phyloP scores from a whole-genome alignment of 768 basidiomycete species.

The Peribolospora kevripleyi region DNA sequence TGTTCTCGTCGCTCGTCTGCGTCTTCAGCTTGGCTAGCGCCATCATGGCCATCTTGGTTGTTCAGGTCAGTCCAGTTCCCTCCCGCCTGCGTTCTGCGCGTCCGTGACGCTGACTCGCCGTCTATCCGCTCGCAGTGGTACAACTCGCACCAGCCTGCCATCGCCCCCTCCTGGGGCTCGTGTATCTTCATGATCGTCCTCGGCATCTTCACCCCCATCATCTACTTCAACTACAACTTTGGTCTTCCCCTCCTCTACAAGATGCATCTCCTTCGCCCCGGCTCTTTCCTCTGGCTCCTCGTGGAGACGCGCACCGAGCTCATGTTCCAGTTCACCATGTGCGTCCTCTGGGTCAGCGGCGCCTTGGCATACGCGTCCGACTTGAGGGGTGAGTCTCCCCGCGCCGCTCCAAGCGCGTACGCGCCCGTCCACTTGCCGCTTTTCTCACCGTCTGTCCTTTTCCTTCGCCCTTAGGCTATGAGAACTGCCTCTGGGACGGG shows the following conservation, averaged over 20 bases:
- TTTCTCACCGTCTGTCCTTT: no score
- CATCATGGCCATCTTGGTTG: no score
- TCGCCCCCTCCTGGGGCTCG: constrained; percentile 9
- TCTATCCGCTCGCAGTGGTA: constrained; percentile 1
- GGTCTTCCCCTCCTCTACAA: constrained; percentile 4
- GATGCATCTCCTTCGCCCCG: background rate
- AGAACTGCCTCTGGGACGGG: constrained; percentile 10
- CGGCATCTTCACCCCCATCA: constrained; percentile 5
- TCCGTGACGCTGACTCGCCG: no score
- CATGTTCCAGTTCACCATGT: constrained; percentile 1
- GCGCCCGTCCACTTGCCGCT: no score
- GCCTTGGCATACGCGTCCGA: constrained; percentile 7
- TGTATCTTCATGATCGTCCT: constrained; percentile 9
- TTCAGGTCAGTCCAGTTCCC: no score
- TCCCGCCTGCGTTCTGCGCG: no score
- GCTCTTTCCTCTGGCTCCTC: constrained; percentile 5
- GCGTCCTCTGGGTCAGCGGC: constrained; percentile 7
- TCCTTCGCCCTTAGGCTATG: background rate
- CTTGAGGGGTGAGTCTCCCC: background rate
- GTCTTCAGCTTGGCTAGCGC: no score
- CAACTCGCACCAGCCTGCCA: constrained; percentile 6
- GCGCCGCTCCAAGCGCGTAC: no score
- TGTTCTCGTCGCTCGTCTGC: no score
- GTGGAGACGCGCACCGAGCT: constrained; percentile 8
- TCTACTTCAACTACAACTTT: constrained; percentile 3